Conservation (phyloP, 2,329 filamentous ascomycete species). For the Colletotrichum sublineola region DNA sequence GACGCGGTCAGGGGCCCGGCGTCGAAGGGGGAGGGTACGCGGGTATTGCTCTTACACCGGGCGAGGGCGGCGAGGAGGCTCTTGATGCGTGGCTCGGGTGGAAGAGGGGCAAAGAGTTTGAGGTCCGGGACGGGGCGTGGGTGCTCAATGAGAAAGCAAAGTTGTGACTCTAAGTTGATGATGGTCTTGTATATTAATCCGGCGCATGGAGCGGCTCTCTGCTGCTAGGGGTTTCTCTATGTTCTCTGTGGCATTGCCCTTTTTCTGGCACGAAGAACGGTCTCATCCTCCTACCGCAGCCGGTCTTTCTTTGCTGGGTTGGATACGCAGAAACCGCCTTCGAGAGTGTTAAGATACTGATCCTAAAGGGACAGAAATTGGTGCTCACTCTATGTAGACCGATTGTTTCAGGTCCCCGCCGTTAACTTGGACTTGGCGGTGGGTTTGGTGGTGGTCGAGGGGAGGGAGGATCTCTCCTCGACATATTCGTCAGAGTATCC, state of each 20-base stretch:
- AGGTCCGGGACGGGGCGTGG: conserved; percentile 73
- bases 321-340: not conserved
- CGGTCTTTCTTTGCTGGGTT: not conserved
- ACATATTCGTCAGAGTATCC: conserved; percentile 46
- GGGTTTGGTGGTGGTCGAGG: conserved; percentile 54
- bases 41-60: conserved; percentile 70
- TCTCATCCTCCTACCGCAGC: too few relatives aligned
- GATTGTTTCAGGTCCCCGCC: not conserved
- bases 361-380: too few relatives aligned
- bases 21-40: conserved; percentile 77
- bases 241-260: not conserved
- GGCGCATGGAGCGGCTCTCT: not conserved
- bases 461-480: conserved; percentile 54
- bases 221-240: not conserved
- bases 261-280: not conserved
- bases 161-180: conserved; percentile 46
- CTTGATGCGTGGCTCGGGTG: conserved; percentile 83
- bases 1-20: conserved; percentile 74
- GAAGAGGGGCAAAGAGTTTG: conserved; percentile 78
- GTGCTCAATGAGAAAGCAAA: conserved; percentile 58
- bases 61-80: conserved; percentile 78
- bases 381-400: not conserved
- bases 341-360: not conserved
- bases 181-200: not conserved
- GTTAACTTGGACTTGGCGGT: conserved; percentile 52